Percentiles rank a stretch among this genome's conserved stretches.
Conservation (phyloP, 2,329 filamentous ascomycete genomes). For the Anisogramma anomala region DNA sequence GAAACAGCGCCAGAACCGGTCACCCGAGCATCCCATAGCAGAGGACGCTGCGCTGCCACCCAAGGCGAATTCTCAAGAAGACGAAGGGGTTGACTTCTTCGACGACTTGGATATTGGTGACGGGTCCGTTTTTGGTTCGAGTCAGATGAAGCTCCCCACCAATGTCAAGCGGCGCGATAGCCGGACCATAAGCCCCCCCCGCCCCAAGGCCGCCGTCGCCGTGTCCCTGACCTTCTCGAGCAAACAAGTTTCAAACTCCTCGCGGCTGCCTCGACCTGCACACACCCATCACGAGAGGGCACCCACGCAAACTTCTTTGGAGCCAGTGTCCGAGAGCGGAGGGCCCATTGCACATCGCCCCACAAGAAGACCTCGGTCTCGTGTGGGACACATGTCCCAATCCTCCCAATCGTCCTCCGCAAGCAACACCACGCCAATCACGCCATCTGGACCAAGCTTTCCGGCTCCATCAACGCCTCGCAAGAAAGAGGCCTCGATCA, state of each 20-base stretch:
- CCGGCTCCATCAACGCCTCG: slow-evolving; percentile 46
- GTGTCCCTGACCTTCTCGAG: slow-evolving; percentile 88
- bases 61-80: slow-evolving; percentile 20
- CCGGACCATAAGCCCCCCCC: slow-evolving; percentile 55
- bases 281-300: slow-evolving; percentile 50
- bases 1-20: slow-evolving; percentile 52
- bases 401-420: slow-evolving; percentile 44
- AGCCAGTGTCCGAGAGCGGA: slow-evolving; percentile 84
- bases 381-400: slow-evolving; percentile 57
- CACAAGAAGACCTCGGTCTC: slow-evolving; percentile 52
- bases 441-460: slow-evolving; percentile 36
- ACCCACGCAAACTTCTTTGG: slow-evolving; percentile 62
- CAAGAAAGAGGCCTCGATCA: slow-evolving; percentile 46
- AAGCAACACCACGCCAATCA: slow-evolving; percentile 50
- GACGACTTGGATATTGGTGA: slow-evolving; percentile 78
- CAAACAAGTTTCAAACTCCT: slow-evolving; percentile 46
- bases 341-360: slow-evolving; percentile 49
- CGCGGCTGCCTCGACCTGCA: slow-evolving; percentile 69
- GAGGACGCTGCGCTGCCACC: slow-evolving; percentile 19
- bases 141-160: slow-evolving; percentile 74
- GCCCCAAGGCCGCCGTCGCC: slow-evolving; percentile 63
- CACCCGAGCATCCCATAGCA: slow-evolving; percentile 37
- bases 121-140: slow-evolving; percentile 67
- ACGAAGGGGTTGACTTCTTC: slow-evolving; percentile 65
- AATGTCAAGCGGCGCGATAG: slow-evolving; percentile 80